Base-by-base conservation (phyloP, 768 basidiomycete genomes). In the Phanerochaete carnosa region DNA sequence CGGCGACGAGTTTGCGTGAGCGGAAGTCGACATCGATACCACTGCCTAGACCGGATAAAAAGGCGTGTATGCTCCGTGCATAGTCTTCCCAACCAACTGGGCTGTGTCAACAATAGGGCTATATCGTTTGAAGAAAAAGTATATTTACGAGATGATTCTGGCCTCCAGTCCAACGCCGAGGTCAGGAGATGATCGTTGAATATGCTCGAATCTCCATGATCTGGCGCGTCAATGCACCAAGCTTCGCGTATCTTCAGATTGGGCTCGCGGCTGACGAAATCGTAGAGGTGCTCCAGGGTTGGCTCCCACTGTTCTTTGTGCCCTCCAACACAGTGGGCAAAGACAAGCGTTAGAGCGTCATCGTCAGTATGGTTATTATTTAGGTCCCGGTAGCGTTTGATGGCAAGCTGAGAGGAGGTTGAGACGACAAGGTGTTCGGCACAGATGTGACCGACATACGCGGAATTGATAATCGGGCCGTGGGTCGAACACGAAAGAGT, bases 291-390 rank as follows among this genome's bases (percentile, higher is more conserved):
- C 11, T 80, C 78, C 1, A 86, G 71, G 0, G 77, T 76, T 0
- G 84, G 83, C 61, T 85, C 84, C 80, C 82, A 85, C 16, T 75
- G 75, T 64, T 85, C 84, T 63, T 85, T 85, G 65, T 80, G 80
- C 65, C 80, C 82, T 0, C 83, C 78, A 1, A 79, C 83, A 9
- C 78, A 83, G 64, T 85, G 84, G 1, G 81, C 67, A 54, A 84
- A 77, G 30, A 85, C 66, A 29, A 84, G 69, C 0, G 84, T 84
- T 6, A 77, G 51, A 0, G 78, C 83, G 19, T 74, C 71, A 0
- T 70, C 65, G 52, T 81, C 79, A 22, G 73, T 54, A 6, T 72
- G 61, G 47, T 73, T 57, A 15, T 72, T 68, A 0, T 73, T 76
- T 2, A 70, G 60, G 1, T 73, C 62, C 79, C 77, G 79, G 66